phyloP scores from a whole-genome alignment of 2,329 filamentous ascomycete genomes.

The Elsinoe australis region DNA sequence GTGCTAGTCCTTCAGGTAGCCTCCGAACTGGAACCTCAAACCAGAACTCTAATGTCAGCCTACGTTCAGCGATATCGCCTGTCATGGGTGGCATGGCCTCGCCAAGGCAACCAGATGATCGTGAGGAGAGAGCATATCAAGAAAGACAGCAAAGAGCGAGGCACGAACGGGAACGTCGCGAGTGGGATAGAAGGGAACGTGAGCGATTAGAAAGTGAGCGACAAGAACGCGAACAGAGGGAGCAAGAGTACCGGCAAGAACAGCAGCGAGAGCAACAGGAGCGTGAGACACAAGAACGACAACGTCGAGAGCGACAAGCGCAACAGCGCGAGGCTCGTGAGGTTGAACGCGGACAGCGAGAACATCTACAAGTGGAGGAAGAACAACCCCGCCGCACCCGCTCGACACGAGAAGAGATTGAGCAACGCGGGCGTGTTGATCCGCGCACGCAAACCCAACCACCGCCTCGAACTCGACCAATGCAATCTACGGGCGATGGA shows the following conservation, averaged over 20 bases:
- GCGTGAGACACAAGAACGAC: conserved; percentile 5
- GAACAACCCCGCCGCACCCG: not conserved
- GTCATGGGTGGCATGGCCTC: conserved; percentile 5
- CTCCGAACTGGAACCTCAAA: conserved; percentile 12
- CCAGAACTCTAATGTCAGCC: conserved; percentile 18
- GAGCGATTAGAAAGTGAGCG: not conserved
- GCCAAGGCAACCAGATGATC: not conserved
- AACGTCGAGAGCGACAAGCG: not conserved
- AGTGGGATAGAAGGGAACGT: not conserved
- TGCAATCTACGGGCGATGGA: not conserved
- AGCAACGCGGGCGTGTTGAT: conserved; percentile 3
- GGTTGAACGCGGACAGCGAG: too few species aligned
- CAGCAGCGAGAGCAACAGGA: conserved; percentile 10
- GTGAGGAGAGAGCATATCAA: not conserved
- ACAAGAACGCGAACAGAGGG: conserved; percentile 8
- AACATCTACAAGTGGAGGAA: not conserved
- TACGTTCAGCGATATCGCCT: conserved; percentile 12
- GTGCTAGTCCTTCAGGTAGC: conserved; percentile 7
- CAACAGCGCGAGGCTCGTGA: conserved; percentile 1
- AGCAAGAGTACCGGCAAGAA: conserved; percentile 6
- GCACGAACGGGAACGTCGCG: conserved; percentile 1
- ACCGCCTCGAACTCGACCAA: not conserved
- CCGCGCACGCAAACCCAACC: not conserved
- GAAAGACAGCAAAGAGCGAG: conserved; percentile 3
- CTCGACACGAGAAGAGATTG: conserved; percentile 9